phyloP scores from a whole-genome alignment of 1,284 basidiomycete genomes.

The Ustilago lituana region DNA sequence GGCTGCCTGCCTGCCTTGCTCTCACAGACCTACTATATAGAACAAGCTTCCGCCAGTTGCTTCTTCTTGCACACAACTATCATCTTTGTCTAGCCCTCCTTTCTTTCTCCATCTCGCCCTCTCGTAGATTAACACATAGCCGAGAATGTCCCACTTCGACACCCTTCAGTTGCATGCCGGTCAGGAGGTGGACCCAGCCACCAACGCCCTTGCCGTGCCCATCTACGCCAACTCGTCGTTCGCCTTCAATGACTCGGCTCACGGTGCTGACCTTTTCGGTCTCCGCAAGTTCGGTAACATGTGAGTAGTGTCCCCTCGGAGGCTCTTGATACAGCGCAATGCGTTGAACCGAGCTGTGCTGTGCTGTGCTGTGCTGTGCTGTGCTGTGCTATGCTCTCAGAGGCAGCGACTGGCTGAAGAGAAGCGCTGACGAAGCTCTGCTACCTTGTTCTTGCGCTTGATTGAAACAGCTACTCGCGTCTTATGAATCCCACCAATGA shows the following conservation, averaged over 20 bases:
- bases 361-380: too few species aligned
- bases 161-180: constrained; percentile 77
- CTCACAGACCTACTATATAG: too few species aligned
- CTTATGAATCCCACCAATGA: constrained; percentile 86
- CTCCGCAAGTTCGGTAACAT: constrained; percentile 75
- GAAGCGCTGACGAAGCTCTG: neutral
- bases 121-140: neutral
- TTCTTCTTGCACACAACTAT: too few species aligned
- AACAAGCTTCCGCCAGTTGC: too few species aligned
- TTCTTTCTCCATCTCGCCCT: constrained; percentile 1
- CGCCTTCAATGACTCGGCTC: constrained; percentile 69
- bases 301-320: constrained; percentile 46
- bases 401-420: too few species aligned
- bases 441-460: neutral
- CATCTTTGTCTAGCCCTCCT: neutral
- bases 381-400: neutral
- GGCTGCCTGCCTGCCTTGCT: too few species aligned
- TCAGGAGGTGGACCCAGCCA: constrained; percentile 76
- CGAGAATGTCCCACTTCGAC: constrained; percentile 54
- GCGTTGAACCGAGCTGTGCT: too few species aligned
- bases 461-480: constrained; percentile 66
- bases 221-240: constrained; percentile 73
- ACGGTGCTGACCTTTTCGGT: constrained; percentile 84
- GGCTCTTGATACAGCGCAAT: too few species aligned
- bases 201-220: constrained; percentile 80